Evolutionary conservation across 2,329 filamentous ascomycete species (phyloP), one percentile per base, ranked within the genome.

Genomic region (Lachnellula occidentalis): DNA sequence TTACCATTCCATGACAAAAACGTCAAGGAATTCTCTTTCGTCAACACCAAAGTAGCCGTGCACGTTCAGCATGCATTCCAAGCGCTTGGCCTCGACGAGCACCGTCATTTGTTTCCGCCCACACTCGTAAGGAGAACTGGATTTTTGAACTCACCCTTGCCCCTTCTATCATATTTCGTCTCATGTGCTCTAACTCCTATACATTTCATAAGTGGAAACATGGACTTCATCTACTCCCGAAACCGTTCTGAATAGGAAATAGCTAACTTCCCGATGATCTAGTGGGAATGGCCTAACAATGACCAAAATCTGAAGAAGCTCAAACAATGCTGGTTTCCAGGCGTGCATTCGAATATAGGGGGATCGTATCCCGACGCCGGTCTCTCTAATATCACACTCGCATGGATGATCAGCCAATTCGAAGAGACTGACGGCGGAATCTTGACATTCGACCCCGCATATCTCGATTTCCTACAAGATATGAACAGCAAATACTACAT

Each of bases 41-140:
- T 72, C 53, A 71, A 74, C 62, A 74, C 73, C 5, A 68, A 71
- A 41, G 67, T 77, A 43, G 70, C 71, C 19, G 58, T 64, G 56
- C 67, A 70, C 54, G 70, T 78, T n/a, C 66, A 75, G 52, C 65
- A 76, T 57, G 76, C 76, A 1, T 78, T 78, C 56, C 76, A 78
- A 53, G 75, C 75, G 14, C 64, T 78, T 4, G 74, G 74, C 4
- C 69, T 78, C 14, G 76, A 78, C 59, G 76, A 79, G 59, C 70
- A 72, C 24, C 71, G 76, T 17, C 51, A 60, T n/a, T 57, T 70
- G 7, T 74, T 72, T 57, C 51, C 58, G 1, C 72, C 72, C 17
- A 68, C 72, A 2, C 48, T 74, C 12, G n/a, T n/a, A n/a, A n/a
- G n/a, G n/a, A n/a, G n/a, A n/a, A n/a, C n/a, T n/a, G n/a, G n/a